Base-by-base conservation (phyloP, 108 stramenopile genomes). In the Fragilaria radians region DNA sequence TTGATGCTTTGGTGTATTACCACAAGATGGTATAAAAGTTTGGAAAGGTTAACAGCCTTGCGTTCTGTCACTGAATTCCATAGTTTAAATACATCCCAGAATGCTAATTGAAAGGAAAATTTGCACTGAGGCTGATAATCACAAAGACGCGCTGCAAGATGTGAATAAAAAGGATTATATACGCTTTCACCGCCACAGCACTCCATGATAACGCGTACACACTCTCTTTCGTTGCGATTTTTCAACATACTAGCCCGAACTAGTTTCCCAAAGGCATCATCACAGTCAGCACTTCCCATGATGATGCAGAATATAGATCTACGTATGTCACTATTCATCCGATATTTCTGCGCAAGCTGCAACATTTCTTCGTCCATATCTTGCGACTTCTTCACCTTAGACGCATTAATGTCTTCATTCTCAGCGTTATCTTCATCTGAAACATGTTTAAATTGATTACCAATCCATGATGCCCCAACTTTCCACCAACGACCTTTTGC, bases 251-350 rank as follows among this genome's bases (percentile, higher is more conserved):
- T 80, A 18, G 86, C 72, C 22, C 89, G 63, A 28, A 86, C 77
- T 19, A 99, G 70, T 59, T 94, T 92, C 67, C 95, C 95, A 66
- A 96, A 93, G 4, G 96, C 92, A 72, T 97, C 96, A 19, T 96
- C 87, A 59, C 78, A 91, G 58, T 96, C 96, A 11, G 83, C 64
- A 33, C 82, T 80, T 27, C 84, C 83, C 92, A 99, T 95, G 54
- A 99, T 78, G 53, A 93, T 91, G 51, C 88, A 93, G 64, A 99
- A 97, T 32, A 99, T 91, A 0, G 91, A 65, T 48, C 94, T 77
- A 23, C 94, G 86, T 21, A 76, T 53, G 52, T 95, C 94, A 9
- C 96, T 95, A 52, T 96, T 96, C 96, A 99, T 95, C 26, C 94
- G 89, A 59, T 86, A 85, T 53, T 86, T 91, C 14, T 83, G 58